These are phyloP conservation scores for Trichoderma virens DNA, from an alignment of 495 filamentous ascomycete species.

Conservation along the genomic window DNA sequence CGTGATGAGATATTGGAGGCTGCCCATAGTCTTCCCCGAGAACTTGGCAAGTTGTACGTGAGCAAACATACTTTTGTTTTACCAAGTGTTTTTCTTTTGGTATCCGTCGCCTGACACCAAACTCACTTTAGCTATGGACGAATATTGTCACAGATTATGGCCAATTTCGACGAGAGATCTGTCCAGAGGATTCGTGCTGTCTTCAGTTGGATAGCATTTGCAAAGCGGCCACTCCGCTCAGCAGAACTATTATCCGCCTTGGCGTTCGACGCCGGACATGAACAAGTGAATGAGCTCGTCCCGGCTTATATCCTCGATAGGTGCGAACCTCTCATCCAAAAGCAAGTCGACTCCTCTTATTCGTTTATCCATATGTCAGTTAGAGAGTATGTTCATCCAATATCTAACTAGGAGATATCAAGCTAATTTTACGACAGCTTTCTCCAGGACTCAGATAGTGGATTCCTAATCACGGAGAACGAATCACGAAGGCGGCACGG, in stretches of 20 bases:
- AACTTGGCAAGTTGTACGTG: conserved; percentile 23
- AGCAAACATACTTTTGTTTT: conserved; percentile 11
- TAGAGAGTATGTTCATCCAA: conserved; percentile 21
- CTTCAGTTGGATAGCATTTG: conserved; percentile 27
- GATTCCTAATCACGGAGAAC: conserved; percentile 11
- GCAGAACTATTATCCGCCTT: conserved; percentile 24
- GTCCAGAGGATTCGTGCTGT: conserved; percentile 18
- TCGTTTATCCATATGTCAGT: conserved; percentile 27
- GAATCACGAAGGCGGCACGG: conserved; percentile 11
- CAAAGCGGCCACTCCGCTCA: conserved; percentile 21
- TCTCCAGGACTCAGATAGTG: conserved; percentile 17
- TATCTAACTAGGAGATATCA: background rate
- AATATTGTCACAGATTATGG: conserved; percentile 18
- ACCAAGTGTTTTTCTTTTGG: conserved; percentile 20
- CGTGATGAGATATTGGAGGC: conserved; percentile 18
- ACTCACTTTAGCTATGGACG: conserved; percentile 19
- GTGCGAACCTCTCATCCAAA: conserved; percentile 22
- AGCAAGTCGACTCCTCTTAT: conserved; percentile 18
- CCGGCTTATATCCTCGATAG: conserved; percentile 24
- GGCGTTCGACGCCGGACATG: conserved; percentile 17
- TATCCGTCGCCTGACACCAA: conserved; percentile 12
- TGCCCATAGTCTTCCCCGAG: conserved; percentile 17
- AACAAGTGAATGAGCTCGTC: conserved; percentile 9
- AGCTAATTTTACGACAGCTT: conserved; percentile 14
- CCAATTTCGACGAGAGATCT: conserved; percentile 21